Base-by-base conservation (phyloP, 2,329 filamentous ascomycete genomes). In the Polytolypa hystricis region DNA sequence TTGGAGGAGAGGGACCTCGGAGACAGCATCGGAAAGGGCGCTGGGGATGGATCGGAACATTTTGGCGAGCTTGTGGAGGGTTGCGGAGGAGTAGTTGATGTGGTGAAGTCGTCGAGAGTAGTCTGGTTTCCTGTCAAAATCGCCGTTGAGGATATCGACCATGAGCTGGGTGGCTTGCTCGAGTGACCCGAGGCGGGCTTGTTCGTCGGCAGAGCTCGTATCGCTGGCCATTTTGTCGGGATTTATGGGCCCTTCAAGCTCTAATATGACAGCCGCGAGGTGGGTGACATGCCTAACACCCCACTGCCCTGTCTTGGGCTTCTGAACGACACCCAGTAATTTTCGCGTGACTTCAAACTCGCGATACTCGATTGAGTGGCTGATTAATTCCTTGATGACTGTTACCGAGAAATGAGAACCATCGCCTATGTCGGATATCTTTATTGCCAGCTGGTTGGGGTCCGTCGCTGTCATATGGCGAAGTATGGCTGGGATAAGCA, bases 401-500 rank as follows among this genome's bases (percentile, higher is more conserved):
- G 60, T 57, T 23, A 48, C 35, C 4, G 54, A 48, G 21, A 60
- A 46, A 18, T 58, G 59, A n/a, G n/a, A n/a, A n/a, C n/a, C n/a
- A n/a, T n/a, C n/a, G n/a, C n/a, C n/a, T n/a, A n/a, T n/a, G n/a
- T n/a, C n/a, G n/a, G n/a, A n/a, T n/a, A n/a, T n/a, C n/a, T n/a
- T n/a, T n/a, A n/a, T n/a, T n/a, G n/a, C 49, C 15, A 64, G 47
- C 4, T 47, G 39, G 5, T 32, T 36, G 41, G 76, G 66, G 26
- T 63, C 55, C 8, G 67, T 66, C 12, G 66, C 63, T 8, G 64
- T 57, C 5, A 71, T 73, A 45, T 73, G 76, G 12, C 68, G 65
- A 21, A 75, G 58, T 18, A 78, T 55, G 1, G 71, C 64, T 9
- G 72, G 65, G 2, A 67, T 62, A 16, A 78, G 55, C 32, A 56